Percentiles rank a stretch among this genome's conserved stretches.
Evolutionary conservation across 2,329 filamentous ascomycete genomes (phyloP).

Genomic region (Colletotrichum cereale): DNA sequence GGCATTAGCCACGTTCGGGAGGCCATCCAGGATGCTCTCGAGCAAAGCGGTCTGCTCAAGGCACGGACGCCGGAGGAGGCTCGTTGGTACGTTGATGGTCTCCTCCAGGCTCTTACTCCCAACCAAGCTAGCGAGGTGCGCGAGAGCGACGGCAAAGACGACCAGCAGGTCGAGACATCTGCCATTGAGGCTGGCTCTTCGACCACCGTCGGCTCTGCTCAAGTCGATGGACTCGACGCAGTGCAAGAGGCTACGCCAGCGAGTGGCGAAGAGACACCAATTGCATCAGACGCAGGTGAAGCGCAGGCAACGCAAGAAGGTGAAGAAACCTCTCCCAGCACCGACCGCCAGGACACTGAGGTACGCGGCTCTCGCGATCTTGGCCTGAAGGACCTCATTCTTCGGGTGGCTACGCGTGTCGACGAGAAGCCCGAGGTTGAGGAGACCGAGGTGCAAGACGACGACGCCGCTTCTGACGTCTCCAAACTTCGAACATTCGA

Average conservation of each 20-base stretch:
- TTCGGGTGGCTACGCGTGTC: slow-evolving; percentile 62
- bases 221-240: neutral
- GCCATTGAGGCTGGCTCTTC: slow-evolving; percentile 1
- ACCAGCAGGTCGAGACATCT: neutral
- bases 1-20: slow-evolving; percentile 65
- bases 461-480: slow-evolving; percentile 46
- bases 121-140: slow-evolving; percentile 39
- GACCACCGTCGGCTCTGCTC: neutral
- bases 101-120: slow-evolving; percentile 62
- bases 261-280: neutral
- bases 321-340: neutral
- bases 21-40: slow-evolving; percentile 66
- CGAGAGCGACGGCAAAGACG: slow-evolving; percentile 53
- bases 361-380: slow-evolving; percentile 28
- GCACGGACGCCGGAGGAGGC: slow-evolving; percentile 60
- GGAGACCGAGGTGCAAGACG: slow-evolving; percentile 41
- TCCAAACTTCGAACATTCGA: slow-evolving; percentile 64
- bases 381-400: slow-evolving; percentile 62
- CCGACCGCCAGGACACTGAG: slow-evolving; percentile 9
- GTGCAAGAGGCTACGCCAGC: neutral
- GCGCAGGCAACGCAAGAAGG: slow-evolving; percentile 3
- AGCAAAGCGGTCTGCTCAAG: slow-evolving; percentile 65
- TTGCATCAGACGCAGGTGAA: neutral
- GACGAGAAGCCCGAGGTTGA: slow-evolving; percentile 50
- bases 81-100: slow-evolving; percentile 61